Evolutionary conservation across 176 grass and related monocot species (phyloP).

Genomic region (Pontederia crassipes): DNA sequence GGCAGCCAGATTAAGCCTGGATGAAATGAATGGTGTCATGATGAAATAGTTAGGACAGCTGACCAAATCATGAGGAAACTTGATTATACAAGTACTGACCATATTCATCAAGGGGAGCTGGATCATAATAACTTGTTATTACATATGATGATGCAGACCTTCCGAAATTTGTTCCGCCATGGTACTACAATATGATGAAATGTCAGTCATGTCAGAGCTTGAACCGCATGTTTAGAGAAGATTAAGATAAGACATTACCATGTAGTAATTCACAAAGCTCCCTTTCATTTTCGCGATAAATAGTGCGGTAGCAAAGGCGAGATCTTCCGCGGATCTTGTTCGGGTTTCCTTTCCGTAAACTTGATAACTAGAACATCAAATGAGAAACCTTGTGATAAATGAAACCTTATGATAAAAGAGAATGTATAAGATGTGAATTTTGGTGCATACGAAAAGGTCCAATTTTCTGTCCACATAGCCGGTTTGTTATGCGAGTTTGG

Average conservation of each 20-base stretch:
- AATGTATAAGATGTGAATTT: conserved; percentile 1
- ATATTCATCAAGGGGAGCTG: conserved; percentile 92
- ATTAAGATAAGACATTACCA: conserved; percentile 36
- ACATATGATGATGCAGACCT: conserved; percentile 76
- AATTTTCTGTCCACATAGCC: conserved; percentile 86
- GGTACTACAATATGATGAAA: conserved; percentile 43
- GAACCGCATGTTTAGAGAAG: not conserved
- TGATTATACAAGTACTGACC: conserved; percentile 32
- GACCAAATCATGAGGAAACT: not conserved
- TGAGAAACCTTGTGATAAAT: not conserved
- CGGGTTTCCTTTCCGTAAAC: conserved; percentile 58
- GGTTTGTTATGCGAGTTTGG: conserved; percentile 82
- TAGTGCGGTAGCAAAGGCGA: conserved; percentile 57
- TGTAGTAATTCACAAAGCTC: conserved; percentile 97
- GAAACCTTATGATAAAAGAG: not conserved
- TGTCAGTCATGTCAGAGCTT: not conserved
- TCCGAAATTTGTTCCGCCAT: conserved; percentile 95
- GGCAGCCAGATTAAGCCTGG: conserved; percentile 78
- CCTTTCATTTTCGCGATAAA: conserved; percentile 77
- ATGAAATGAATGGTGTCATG: not conserved
- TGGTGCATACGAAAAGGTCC: conserved; percentile 46
- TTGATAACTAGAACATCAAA: conserved; percentile 27
- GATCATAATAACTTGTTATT: conserved; percentile 81
- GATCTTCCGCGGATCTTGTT: conserved; percentile 54
- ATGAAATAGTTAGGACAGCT: no score